Evolutionary conservation across 352 stramenopile genomes (phyloP).

Genomic region (Phytophthora pisi): DNA sequence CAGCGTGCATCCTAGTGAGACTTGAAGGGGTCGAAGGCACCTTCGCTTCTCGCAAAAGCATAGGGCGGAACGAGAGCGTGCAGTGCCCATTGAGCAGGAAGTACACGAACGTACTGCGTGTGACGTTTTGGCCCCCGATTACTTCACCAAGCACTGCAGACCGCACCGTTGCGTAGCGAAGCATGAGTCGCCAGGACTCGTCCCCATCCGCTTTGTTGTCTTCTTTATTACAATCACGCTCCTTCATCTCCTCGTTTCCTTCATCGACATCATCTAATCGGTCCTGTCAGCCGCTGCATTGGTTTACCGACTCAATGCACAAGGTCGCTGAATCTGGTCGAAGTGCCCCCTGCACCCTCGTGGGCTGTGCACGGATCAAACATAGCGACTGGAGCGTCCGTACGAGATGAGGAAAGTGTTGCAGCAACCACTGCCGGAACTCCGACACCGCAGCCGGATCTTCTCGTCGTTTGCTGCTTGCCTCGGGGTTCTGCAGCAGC

Average conservation of each 20-base stretch:
- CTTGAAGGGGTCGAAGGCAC: conserved; percentile 1
- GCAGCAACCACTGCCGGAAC: conserved; percentile 42
- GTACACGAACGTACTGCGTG: conserved; percentile 15
- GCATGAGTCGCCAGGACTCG: conserved; percentile 20
- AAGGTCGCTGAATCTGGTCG: neutral
- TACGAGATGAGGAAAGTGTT: conserved; percentile 44
- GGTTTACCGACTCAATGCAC: neutral
- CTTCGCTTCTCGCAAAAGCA: conserved; percentile 14
- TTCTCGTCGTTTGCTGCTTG: conserved; percentile 17
- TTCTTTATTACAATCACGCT: neutral
- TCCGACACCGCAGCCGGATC: conserved; percentile 23
- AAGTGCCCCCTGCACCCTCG: neutral
- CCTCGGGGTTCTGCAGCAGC: conserved; percentile 33
- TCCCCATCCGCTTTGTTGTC: conserved; percentile 6
- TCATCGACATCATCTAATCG: conserved; percentile 5
- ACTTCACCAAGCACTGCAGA: conserved; percentile 22
- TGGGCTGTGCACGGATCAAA: conserved; percentile 8
- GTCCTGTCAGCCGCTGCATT: neutral
- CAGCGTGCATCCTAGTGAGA: conserved; percentile 11
- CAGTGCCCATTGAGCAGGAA: conserved; percentile 36
- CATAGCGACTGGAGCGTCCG: conserved; percentile 13
- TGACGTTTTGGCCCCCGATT: conserved; percentile 14
- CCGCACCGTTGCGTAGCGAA: conserved; percentile 22
- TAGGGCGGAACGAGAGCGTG: conserved; percentile 26
- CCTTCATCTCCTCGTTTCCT: conserved; percentile 1